These are phyloP conservation scores for Aspergillus arachidicola DNA, from an alignment of 2,329 filamentous ascomycete species.

Conservation along the genomic window DNA sequence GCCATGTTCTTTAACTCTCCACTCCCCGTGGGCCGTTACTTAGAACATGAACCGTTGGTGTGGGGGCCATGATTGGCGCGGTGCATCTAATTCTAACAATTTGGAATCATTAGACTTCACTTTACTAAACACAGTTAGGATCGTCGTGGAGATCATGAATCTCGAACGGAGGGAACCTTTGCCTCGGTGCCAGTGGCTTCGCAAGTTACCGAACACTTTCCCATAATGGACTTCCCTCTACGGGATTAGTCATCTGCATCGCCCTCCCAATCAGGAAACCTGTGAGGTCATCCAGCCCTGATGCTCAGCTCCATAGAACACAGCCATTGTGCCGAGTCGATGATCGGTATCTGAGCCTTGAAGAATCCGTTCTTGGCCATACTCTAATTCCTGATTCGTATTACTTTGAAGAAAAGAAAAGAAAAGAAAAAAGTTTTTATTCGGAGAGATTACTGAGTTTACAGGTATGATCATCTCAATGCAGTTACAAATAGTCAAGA, in stretches of 20 bases:
- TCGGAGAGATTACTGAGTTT: not conserved
- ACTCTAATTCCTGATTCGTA: not conserved
- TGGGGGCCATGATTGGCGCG: slow-evolving; percentile 26
- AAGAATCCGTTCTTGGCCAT: not conserved
- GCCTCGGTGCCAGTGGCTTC: slow-evolving; percentile 8
- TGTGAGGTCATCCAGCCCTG: not conserved
- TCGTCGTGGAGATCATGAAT: slow-evolving; percentile 20
- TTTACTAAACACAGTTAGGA: slow-evolving; percentile 18
- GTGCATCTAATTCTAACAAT: slow-evolving; percentile 20
- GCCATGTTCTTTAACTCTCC: slow-evolving; percentile 16
- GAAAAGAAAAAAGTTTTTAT: too few relatives aligned
- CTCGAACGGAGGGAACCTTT: slow-evolving; percentile 10
- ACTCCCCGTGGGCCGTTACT: slow-evolving; percentile 25
- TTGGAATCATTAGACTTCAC: slow-evolving; percentile 28
- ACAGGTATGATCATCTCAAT: not conserved
- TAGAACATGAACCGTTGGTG: slow-evolving; percentile 21
- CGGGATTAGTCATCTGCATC: not conserved
- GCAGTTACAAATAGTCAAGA: slow-evolving; percentile 1
- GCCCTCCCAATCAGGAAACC: not conserved
- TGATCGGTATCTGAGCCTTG: too few relatives aligned
- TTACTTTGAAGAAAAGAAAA: too few relatives aligned
- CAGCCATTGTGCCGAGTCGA: not conserved
- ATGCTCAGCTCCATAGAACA: not conserved
- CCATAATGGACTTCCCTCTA: not conserved
- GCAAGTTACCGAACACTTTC: not conserved